Base-by-base conservation (phyloP, 352 stramenopile genomes). In the Phytopythium chamaehyphon region DNA sequence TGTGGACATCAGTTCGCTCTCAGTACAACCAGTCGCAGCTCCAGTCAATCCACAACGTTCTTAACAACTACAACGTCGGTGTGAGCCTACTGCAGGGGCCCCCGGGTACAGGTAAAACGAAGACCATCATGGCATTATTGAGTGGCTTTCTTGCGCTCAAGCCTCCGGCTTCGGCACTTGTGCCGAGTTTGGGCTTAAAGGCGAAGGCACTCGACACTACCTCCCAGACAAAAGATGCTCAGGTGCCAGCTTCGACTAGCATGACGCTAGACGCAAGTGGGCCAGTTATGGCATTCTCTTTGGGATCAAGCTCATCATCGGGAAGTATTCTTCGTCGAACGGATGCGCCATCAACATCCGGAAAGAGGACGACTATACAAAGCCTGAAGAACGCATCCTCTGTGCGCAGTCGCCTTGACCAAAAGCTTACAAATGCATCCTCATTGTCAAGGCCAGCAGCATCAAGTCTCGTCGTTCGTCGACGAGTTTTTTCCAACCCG, bases 71-170 rank as follows among this genome's bases (percentile, higher is more conserved):
- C 64, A 82, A 57, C 10, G 69, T 80, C 28, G 85, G 81, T 15
- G 79, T 95, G 22, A 93, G 80, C n/a, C 47, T 95, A 24, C 74
- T 99, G 6, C 96, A 99, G 73, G 96, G 96, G 14, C 96, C 96
- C 6, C 96, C 96, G 1, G 95, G 95, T 54, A 98, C 91, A 16
- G 94, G 94, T 31, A 98, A 98, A 64, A 98, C 94, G 2, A 93
- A 94, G 54, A 98, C 90, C 4, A 93, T 97, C 40, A 87, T 95
- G 77, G 85, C 67, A 0, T 43, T 95, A 8, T 55, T 95, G 1
- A 93, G 83, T 40, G 80, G 85, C 6, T 77, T 93, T 33, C 38
- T 95, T 7, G 60, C 85, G 26, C 55, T 93, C 21, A 67, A 73
- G 43, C 63, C 83, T 23, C 81, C 81, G 22, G 59, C 76, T 11